Base-by-base conservation (phyloP, 352 stramenopile species). In the Phytophthora pisi region DNA sequence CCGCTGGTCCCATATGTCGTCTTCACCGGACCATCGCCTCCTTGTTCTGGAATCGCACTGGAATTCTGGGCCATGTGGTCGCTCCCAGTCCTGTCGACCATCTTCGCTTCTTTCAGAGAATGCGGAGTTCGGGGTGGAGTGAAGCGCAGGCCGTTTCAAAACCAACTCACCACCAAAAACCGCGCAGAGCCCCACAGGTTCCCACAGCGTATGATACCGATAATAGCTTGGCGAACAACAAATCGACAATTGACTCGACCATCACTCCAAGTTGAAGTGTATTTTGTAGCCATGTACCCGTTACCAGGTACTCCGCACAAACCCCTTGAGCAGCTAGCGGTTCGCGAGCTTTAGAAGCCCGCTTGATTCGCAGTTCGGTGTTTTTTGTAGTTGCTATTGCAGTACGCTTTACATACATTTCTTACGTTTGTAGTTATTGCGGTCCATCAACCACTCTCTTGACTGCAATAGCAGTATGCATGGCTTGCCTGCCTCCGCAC, bases 111-210 rank as follows among this genome's bases (percentile, higher is more conserved):
- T 3, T 42, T 11, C 23, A 10, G 23, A 13, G 20, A 34, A 53
- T 36, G 16, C 52, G 26, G 36, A 30, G n/a, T 46, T 52, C 51
- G 57, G 51, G 46, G 51, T 20, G 4, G 20, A 30, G 13, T 24
- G 24, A 65, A 59, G 26, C 47, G n/a, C 15, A 56, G 63, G 61
- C 56, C 52, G 65, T 72, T 72, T 59, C 45, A 72, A 68, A 71
- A 68, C 65, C 50, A 60, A 57, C 28, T 47, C 34, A 3, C 20
- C 45, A 45, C 28, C 23, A 36, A 53, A 61, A 67, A 40, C 8
- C 36, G 36, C 36, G 4, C 10, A 42, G 9, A 40, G 2, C 10
- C 34, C 11, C 5, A 30, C 26, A 30, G 28, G 28, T 31, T 31
- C 28, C 5, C 28, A 31, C 36, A 42, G 13, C 36, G 36, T 10